Evolutionary conservation across 1,139 yeast species (phyloP).

Genomic region (Scheffersomyces titani): DNA sequence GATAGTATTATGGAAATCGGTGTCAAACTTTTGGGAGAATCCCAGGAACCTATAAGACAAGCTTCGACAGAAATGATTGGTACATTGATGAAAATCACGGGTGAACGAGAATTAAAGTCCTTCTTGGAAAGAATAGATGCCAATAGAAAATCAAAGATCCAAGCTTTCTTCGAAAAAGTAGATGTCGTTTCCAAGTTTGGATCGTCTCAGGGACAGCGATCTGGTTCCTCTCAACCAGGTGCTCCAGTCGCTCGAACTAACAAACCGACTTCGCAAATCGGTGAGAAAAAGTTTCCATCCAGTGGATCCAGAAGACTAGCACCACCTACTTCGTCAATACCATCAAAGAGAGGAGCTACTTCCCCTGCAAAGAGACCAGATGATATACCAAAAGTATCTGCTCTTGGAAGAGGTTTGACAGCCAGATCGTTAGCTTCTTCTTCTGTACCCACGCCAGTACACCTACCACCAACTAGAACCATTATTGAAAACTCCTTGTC

Average conservation of each 20-base stretch:
- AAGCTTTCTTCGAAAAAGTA: conserved; percentile 57
- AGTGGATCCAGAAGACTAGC: conserved; percentile 2
- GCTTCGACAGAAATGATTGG: conserved; percentile 82
- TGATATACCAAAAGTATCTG: conserved; percentile 26
- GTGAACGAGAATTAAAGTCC: conserved; percentile 65
- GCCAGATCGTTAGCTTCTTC: conserved; percentile 35
- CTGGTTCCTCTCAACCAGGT: neutral
- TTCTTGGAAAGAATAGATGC: conserved; percentile 74
- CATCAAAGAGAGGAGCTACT: conserved; percentile 65
- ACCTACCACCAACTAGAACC: conserved; percentile 15
- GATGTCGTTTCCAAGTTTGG: conserved; percentile 46
- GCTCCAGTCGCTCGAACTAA: neutral
- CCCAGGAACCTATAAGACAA: conserved; percentile 83
- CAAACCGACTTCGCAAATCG: neutral
- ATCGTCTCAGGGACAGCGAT: conserved; percentile 1
- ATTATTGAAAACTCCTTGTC: conserved; percentile 4
- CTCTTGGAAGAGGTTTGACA: conserved; percentile 38
- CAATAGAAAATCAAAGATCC: conserved; percentile 66
- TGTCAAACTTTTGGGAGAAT: conserved; percentile 69
- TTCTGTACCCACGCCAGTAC: conserved; percentile 10
- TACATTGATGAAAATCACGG: conserved; percentile 76
- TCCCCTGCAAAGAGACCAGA: conserved; percentile 59
- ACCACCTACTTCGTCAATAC: conserved; percentile 37
- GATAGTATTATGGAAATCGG: conserved; percentile 58
- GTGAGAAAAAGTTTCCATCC: neutral